Evolutionary conservation across 2,329 filamentous ascomycete genomes (phyloP).

Genomic region (Diaporthe humulicola): DNA sequence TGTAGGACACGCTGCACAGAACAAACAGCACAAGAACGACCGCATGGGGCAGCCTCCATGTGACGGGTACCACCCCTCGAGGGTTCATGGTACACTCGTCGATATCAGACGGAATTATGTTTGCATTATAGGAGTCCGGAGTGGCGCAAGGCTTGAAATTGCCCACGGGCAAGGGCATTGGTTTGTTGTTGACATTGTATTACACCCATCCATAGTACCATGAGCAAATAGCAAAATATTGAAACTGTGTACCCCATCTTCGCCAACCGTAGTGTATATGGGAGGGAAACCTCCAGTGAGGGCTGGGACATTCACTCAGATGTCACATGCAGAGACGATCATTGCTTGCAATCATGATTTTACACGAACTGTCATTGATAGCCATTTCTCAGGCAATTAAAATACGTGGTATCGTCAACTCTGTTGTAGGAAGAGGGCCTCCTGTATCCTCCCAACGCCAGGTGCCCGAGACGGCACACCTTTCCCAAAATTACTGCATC

Average conservation of each 20-base stretch:
- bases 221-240: neutral
- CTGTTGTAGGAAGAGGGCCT: neutral
- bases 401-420: constrained; percentile 13
- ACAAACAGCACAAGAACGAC: no score
- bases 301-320: neutral
- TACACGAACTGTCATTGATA: neutral
- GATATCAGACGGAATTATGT: neutral
- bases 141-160: neutral
- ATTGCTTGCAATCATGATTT: rapidly evolving
- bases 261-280: rapidly evolving
- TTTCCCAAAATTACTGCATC: neutral
- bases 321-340: rapidly evolving
- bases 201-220: no score
- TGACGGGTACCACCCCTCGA: neutral
- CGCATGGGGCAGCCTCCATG: neutral
- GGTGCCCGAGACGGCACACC: neutral
- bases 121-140: constrained; percentile 14
- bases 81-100: neutral
- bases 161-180: neutral
- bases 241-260: rapidly evolving
- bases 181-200: neutral
- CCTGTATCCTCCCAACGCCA: neutral
- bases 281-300: rapidly evolving
- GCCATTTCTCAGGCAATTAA: neutral
- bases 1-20: neutral